Percentiles rank a stretch among this genome's conserved stretches.
Conservation (phyloP, 2,329 filamentous ascomycete species). For the Colletotrichum plurivorum region DNA sequence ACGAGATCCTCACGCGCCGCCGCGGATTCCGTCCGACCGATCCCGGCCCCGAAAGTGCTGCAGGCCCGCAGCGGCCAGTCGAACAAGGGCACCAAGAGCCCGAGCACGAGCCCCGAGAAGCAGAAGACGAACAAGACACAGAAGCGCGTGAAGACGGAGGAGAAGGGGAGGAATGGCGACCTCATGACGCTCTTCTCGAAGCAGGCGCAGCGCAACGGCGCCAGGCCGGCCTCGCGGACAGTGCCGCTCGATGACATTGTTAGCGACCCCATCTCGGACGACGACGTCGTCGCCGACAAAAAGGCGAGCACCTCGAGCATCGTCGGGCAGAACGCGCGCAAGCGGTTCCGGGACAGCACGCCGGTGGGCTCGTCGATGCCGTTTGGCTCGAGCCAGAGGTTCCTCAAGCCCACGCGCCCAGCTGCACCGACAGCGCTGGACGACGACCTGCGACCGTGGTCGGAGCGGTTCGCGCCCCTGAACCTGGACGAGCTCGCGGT, state of each 20-base stretch:
- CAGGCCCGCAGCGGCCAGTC: conserved; percentile 43
- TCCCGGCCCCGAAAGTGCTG: conserved; percentile 41
- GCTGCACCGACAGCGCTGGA: conserved; percentile 50
- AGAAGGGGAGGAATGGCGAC: conserved; percentile 69
- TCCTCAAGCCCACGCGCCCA: conserved; percentile 60
- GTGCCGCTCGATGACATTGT: conserved; percentile 63
- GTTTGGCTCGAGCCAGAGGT: conserved; percentile 63
- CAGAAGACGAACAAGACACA: conserved; percentile 55
- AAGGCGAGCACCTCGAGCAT: conserved; percentile 67
- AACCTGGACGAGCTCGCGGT: conserved; percentile 89
- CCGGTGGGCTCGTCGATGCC: conserved; percentile 13
- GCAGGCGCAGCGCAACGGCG: conserved; percentile 65
- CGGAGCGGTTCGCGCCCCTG: conserved; percentile 83
- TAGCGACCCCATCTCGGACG: conserved; percentile 72
- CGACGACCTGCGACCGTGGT: conserved; percentile 83
- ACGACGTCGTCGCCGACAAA: conserved; percentile 67
- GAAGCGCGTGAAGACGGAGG: conserved; percentile 55
- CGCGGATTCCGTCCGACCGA: not conserved
- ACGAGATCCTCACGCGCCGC: conserved; percentile 4
- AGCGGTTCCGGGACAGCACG: conserved; percentile 60
- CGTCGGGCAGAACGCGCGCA: conserved; percentile 69
- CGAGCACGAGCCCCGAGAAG: conserved; percentile 63
- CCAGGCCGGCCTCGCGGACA: conserved; percentile 46
- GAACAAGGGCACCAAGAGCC: conserved; percentile 50
- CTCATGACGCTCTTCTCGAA: conserved; percentile 73